Conservation (phyloP, 768 basidiomycete genomes). For the Saitozyma sp. region DNA sequence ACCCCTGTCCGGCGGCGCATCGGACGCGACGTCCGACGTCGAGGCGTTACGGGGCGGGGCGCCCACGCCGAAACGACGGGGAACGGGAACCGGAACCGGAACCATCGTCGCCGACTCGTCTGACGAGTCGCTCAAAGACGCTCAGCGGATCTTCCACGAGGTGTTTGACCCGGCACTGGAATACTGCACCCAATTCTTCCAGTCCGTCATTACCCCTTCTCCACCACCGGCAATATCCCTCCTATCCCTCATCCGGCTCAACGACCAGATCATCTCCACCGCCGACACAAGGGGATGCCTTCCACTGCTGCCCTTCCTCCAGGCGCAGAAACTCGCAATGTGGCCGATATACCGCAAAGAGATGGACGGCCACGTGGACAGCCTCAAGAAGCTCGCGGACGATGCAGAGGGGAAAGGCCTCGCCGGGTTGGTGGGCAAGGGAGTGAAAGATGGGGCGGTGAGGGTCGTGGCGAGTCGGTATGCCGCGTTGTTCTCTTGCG, state of each 20-base stretch:
- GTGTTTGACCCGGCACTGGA: constrained; percentile 87
- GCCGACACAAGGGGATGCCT: constrained; percentile 74
- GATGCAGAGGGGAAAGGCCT: constrained; percentile 55
- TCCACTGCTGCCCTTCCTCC: constrained; percentile 78
- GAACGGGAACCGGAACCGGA: neutral
- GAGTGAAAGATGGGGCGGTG: constrained; percentile 69
- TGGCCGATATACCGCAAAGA: constrained; percentile 93
- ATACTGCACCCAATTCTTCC: constrained; percentile 76
- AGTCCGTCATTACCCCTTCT: constrained; percentile 65
- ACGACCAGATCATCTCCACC: constrained; percentile 73
- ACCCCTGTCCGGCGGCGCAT: constrained; percentile 5
- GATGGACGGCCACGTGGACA: constrained; percentile 79
- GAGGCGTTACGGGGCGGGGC: constrained; percentile 3
- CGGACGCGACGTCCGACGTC: constrained; percentile 25
- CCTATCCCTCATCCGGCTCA: constrained; percentile 86
- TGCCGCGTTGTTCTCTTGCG: constrained; percentile 73
- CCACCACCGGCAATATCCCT: constrained; percentile 73
- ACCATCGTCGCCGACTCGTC: constrained; percentile 6
- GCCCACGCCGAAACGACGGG: neutral
- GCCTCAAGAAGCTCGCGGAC: constrained; percentile 78
- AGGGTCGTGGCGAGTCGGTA: constrained; percentile 75
- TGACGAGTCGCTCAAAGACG: constrained; percentile 25
- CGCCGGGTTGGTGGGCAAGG: constrained; percentile 57
- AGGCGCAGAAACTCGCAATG: constrained; percentile 75
- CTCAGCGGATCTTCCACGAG: constrained; percentile 75